Percentiles rank a stretch among this genome's conserved stretches.
Evolutionary conservation across 2,329 filamentous ascomycete species (phyloP).

Genomic region (Ampelomyces quisqualis): DNA sequence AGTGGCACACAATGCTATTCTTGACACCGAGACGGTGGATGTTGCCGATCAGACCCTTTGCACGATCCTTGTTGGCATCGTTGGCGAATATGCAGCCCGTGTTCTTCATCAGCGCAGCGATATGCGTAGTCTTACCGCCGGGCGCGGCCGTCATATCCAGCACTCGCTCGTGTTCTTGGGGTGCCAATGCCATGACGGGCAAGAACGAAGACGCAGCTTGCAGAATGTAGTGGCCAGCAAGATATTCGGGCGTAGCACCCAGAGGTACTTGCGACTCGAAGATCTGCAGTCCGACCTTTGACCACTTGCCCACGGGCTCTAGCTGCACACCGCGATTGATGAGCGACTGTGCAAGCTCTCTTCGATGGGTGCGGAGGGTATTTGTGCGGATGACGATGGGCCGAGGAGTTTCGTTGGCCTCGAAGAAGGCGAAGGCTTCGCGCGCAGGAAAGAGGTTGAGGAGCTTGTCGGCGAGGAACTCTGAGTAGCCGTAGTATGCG

Average conservation of each 20-base stretch:
- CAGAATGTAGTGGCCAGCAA: conserved; percentile 95
- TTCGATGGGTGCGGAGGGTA: conserved; percentile 74
- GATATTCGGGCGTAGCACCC: conserved; percentile 94
- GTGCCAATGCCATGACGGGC: conserved; percentile 94
- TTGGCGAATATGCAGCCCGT: conserved; percentile 95
- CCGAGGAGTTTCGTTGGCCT: conserved; percentile 92
- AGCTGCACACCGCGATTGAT: conserved; percentile 96
- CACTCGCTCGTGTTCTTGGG: conserved; percentile 87
- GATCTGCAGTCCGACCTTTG: conserved; percentile 93
- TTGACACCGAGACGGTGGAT: conserved; percentile 91
- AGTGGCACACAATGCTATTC: conserved; percentile 93
- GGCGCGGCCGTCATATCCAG: conserved; percentile 95
- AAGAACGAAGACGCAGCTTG: conserved; percentile 96
- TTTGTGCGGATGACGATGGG: conserved; percentile 97
- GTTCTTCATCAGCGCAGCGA: conserved; percentile 97
- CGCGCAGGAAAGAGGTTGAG: conserved; percentile 87
- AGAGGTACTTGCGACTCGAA: conserved; percentile 88
- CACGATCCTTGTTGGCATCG: conserved; percentile 88
- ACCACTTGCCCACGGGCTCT: conserved; percentile 97
- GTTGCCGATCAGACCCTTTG: conserved; percentile 94
- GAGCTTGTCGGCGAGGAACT: conserved; percentile 93
- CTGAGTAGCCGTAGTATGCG: conserved; percentile 94
- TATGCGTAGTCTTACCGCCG: conserved; percentile 93
- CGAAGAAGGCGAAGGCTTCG: conserved; percentile 97
- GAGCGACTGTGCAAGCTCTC: conserved; percentile 85